Percentiles rank a stretch among this genome's conserved stretches.
phyloP scores from a whole-genome alignment of 495 filamentous ascomycete genomes.

The Neurospora sublineolata region DNA sequence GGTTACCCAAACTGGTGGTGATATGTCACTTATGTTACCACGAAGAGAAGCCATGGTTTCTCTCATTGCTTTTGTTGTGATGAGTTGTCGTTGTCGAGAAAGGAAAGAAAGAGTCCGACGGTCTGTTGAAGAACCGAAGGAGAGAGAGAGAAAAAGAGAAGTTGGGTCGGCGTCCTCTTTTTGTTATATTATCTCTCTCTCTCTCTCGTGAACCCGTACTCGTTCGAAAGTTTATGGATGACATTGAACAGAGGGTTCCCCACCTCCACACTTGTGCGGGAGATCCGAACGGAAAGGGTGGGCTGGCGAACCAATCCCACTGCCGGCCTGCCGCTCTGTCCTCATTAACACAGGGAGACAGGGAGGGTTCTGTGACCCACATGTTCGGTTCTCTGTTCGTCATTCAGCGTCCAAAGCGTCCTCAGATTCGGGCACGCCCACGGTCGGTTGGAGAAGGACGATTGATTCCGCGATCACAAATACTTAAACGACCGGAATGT shows the following conservation, averaged over 20 bases:
- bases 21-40: slow-evolving; percentile 33
- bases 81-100: slow-evolving; percentile 1
- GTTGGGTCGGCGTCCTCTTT: too few relatives aligned
- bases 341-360: neutral
- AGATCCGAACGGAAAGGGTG: neutral
- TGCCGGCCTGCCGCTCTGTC: neutral
- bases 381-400: neutral
- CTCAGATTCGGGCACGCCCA: neutral
- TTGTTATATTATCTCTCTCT: neutral
- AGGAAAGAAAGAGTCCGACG: neutral
- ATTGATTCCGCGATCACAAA: neutral
- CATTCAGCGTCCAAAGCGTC: neutral
- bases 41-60: slow-evolving; percentile 52
- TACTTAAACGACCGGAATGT: neutral
- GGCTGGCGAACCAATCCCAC: neutral
- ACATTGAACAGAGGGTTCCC: neutral
- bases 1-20: slow-evolving; percentile 10
- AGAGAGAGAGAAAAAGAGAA: neutral
- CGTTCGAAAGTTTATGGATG: neutral
- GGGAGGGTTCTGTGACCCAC: neutral
- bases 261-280: neutral
- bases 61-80: slow-evolving; percentile 33
- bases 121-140: neutral
- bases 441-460: neutral
- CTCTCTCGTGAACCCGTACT: neutral